Conservation (phyloP, 768 basidiomycete species). For the Tulasnella sp. region DNA sequence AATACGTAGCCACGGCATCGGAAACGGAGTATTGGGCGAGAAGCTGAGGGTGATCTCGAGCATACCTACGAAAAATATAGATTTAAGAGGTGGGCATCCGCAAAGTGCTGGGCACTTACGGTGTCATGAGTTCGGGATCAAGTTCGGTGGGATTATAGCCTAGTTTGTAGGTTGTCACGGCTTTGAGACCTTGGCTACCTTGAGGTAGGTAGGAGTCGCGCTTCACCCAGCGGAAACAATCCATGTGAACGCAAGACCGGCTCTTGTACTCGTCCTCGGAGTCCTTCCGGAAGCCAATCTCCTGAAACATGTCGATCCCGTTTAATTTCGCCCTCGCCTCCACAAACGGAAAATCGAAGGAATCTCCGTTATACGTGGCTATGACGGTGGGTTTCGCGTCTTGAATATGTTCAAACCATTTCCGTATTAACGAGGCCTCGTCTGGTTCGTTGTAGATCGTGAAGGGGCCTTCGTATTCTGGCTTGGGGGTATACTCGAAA, state of each 20-base stretch:
- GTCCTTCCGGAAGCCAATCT: constrained; percentile 87
- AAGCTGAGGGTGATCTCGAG: constrained; percentile 85
- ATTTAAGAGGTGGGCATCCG: neutral
- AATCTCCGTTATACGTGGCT: constrained; percentile 97
- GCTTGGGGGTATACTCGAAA: constrained; percentile 97
- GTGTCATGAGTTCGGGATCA: constrained; percentile 98
- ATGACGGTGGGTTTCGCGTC: constrained; percentile 93
- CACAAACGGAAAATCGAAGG: constrained; percentile 98
- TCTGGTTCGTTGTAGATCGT: constrained; percentile 88
- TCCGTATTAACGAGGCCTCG: constrained; percentile 70
- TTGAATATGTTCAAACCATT: constrained; percentile 90
- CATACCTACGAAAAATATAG: constrained; percentile 51
- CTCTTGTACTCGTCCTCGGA: constrained; percentile 92
- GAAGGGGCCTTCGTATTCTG: constrained; percentile 95
- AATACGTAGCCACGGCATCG: constrained; percentile 99
- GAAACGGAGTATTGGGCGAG: constrained; percentile 98
- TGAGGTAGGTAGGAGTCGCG: constrained; percentile 97
- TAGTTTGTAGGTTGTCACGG: constrained; percentile 89
- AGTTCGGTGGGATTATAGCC: constrained; percentile 96
- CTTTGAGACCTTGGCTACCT: constrained; percentile 96
- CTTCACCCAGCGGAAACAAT: constrained; percentile 99
- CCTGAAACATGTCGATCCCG: constrained; percentile 92
- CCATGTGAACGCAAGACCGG: constrained; percentile 90
- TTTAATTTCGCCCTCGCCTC: constrained; percentile 71
- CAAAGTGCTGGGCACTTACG: constrained; percentile 41